Evolutionary conservation across 305 asterid species (phyloP).

Genomic region (Striga hermonthica): DNA sequence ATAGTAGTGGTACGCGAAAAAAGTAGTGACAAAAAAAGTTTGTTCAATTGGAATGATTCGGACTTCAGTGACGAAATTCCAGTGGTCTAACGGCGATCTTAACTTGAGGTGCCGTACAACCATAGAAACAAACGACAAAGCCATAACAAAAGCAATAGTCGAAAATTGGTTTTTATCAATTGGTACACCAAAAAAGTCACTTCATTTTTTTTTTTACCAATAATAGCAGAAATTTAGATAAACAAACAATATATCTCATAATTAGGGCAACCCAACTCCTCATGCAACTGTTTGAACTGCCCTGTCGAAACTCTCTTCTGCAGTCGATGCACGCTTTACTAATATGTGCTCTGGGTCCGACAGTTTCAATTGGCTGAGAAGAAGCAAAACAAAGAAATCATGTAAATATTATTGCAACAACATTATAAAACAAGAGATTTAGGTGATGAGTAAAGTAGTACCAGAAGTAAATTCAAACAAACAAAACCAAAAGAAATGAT

Average conservation of each 20-base stretch:
- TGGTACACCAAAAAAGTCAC: too few species aligned
- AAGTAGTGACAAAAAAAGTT: too few species aligned
- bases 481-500: not conserved
- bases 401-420: slow-evolving; percentile 8
- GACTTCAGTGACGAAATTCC: too few species aligned
- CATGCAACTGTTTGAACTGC: slow-evolving; percentile 77
- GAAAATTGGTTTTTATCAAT: not conserved
- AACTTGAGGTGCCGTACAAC: slow-evolving; percentile 7
- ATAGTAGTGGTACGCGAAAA: too few species aligned
- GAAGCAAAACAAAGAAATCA: slow-evolving; percentile 1
- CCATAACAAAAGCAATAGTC: slow-evolving; percentile 11
- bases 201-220: too few species aligned
- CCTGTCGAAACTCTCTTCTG: slow-evolving; percentile 83
- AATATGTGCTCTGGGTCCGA: slow-evolving; percentile 85
- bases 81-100: not conserved
- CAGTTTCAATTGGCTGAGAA: slow-evolving; percentile 86
- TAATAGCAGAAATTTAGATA: too few species aligned
- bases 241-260: too few species aligned
- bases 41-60: too few species aligned
- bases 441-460: too few species aligned
- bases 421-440: too few species aligned
- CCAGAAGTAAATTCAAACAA: not conserved
- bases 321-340: slow-evolving; percentile 57
- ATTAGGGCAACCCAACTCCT: slow-evolving; percentile 10
- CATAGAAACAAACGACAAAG: slow-evolving; percentile 3